Evolutionary conservation across 2,329 filamentous ascomycete genomes (phyloP), one percentile per base, ranked within the genome.

Genomic region (Diaporthe helianthi): DNA sequence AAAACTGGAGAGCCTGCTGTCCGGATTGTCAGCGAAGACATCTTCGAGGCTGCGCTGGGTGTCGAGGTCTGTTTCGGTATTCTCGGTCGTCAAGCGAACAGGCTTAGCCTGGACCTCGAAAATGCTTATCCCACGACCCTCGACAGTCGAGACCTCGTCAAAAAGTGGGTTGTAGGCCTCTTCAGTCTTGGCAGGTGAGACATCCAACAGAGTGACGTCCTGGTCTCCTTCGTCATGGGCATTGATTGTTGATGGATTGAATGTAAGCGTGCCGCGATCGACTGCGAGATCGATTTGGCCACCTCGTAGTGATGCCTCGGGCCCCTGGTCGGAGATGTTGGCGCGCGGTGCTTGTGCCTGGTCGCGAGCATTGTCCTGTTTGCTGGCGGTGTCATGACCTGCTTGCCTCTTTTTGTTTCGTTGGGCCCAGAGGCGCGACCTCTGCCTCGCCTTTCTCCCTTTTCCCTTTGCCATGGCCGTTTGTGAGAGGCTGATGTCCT

Each of bases 171-270:
- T 33, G 15, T 22, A 1, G n/a, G 53, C 22, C 4, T 49, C 29
- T 8, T n/a, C n/a, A 22, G 17, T 10, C 22, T 49, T 54, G 53
- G 13, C 13, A 3, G 68, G 31, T 13, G 65, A 67, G 5, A 33
- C 3, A n/a, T 68, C 65, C n/a, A 68, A 7, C 12, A 68, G 15
- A 8, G 68, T 64, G 15, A 68, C 15, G 7, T 70, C 68, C 13
- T 54, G 19, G 17, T 63, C 55, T n/a, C 51, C 64, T 29, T 63
- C 53, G 22, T 70, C 65, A 15, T 54, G 68, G 41, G 44, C 44
- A 22, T 70, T 68, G 31, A 58, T 53, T 7, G 41, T 58, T 19
- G 68, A 70, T 19, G 65, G 55, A 9, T 70, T 63, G 55, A 68
- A 70, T 6, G 19, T 7, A 17, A 9, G 17, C 49, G 2, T 12